Conservation (phyloP, 2,329 filamentous ascomycete genomes). For the Xylariales sp. region DNA sequence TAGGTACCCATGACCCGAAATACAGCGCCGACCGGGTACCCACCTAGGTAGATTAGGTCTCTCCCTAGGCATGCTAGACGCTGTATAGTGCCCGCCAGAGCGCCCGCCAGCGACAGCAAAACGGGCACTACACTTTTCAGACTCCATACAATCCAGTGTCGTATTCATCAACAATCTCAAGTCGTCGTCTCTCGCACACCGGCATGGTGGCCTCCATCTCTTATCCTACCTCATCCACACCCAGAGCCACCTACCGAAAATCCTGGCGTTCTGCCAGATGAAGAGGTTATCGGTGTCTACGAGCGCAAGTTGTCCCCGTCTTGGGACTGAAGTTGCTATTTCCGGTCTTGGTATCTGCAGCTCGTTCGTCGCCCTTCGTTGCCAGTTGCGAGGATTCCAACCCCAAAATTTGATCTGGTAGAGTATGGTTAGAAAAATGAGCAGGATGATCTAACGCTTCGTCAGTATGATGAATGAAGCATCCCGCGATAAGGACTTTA, state of each 20-base stretch:
- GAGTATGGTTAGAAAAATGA: not conserved
- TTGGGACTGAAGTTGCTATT: conserved; percentile 21
- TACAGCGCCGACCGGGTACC: too few relatives aligned
- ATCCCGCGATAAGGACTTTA: not conserved
- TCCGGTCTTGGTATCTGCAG: conserved; percentile 18
- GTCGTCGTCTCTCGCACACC: too few relatives aligned
- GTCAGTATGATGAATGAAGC: not conserved
- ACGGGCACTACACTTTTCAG: too few relatives aligned
- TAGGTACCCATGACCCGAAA: too few relatives aligned
- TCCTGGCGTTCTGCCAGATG: conserved; percentile 3
- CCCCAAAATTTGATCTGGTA: conserved; percentile 21
- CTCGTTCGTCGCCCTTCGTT: conserved; percentile 20
- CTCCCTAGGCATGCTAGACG: too few relatives aligned
- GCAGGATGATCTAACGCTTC: not conserved
- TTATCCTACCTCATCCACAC: conserved; percentile 9
- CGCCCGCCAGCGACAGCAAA: too few relatives aligned
- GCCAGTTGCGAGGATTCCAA: conserved; percentile 20
- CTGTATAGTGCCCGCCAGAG: too few relatives aligned
- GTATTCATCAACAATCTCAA: too few relatives aligned
- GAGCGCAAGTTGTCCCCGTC: conserved; percentile 20
- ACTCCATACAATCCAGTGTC: too few relatives aligned
- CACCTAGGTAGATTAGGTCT: too few relatives aligned
- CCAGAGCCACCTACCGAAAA: conserved; percentile 17
- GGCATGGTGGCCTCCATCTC: not conserved
- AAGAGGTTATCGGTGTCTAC: conserved; percentile 22